phyloP scores from a whole-genome alignment of 202 grass and related monocot species.

The Musa balbisiana region DNA sequence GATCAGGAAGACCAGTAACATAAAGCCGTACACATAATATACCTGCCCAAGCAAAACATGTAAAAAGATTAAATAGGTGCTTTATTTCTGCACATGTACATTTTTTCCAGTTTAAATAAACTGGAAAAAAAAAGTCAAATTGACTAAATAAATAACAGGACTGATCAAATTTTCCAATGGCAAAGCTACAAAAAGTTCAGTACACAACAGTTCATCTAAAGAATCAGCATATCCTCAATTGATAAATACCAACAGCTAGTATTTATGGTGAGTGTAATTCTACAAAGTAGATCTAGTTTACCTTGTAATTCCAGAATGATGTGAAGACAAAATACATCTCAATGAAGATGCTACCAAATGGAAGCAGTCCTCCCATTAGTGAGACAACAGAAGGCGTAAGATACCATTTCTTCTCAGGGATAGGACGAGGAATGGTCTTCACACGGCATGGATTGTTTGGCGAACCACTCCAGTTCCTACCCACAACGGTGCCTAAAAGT shows the following conservation, averaged over 20 bases:
- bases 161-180: background rate
- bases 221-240: background rate
- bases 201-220: background rate
- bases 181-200: background rate
- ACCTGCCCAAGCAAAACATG: constrained; percentile 41
- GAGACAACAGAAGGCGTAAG: constrained; percentile 79
- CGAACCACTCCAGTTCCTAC: constrained; percentile 87
- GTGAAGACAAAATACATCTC: constrained; percentile 99
- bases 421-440: constrained; percentile 87
- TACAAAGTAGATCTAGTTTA: constrained; percentile 28
- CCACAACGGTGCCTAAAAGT: constrained; percentile 86
- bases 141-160: background rate
- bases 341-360: constrained; percentile 96
- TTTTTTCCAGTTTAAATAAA: background rate
- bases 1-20: constrained; percentile 89
- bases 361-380: constrained; percentile 85
- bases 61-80: constrained; percentile 21
- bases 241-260: background rate
- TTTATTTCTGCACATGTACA: background rate
- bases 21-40: constrained; percentile 96
- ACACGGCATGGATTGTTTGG: constrained; percentile 94
- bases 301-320: constrained; percentile 99
- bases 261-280: background rate
- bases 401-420: constrained; percentile 97
- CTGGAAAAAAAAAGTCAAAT: background rate